Conservation (phyloP, 2,329 filamentous ascomycete genomes). For the Camillea tinctor region DNA sequence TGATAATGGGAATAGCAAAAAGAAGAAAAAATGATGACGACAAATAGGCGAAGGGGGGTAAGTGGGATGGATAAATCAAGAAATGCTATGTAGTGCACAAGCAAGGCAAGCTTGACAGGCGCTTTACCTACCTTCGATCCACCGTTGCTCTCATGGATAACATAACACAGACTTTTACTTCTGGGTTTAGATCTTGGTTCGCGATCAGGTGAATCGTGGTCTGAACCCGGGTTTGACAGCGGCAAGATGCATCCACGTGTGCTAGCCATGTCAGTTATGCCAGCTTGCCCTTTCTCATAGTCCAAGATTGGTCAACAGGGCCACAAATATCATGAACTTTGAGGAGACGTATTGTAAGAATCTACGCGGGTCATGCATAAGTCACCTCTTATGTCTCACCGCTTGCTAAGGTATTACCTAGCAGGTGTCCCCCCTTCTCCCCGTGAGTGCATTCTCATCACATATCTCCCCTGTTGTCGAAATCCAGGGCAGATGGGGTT, state of each 20-base stretch:
- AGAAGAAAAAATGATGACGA: too few relatives aligned
- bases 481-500: neutral
- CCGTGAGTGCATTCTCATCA: neutral
- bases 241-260: too few relatives aligned
- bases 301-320: neutral
- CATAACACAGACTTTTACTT: neutral
- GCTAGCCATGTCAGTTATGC: too few relatives aligned
- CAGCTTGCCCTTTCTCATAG: too few relatives aligned
- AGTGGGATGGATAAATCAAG: too few relatives aligned
- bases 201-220: neutral
- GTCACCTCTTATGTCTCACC: neutral
- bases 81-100: too few relatives aligned
- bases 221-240: too few relatives aligned
- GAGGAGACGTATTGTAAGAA: neutral
- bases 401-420: neutral
- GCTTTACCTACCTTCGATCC: neutral
- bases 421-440: too few relatives aligned
- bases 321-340: neutral
- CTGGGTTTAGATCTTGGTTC: neutral
- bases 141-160: neutral
- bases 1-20: neutral
- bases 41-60: too few relatives aligned
- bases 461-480: neutral
- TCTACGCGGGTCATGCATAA: neutral
- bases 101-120: neutral